phyloP scores from a whole-genome alignment of 2,329 filamentous ascomycete species.

The Metarhizium album region DNA sequence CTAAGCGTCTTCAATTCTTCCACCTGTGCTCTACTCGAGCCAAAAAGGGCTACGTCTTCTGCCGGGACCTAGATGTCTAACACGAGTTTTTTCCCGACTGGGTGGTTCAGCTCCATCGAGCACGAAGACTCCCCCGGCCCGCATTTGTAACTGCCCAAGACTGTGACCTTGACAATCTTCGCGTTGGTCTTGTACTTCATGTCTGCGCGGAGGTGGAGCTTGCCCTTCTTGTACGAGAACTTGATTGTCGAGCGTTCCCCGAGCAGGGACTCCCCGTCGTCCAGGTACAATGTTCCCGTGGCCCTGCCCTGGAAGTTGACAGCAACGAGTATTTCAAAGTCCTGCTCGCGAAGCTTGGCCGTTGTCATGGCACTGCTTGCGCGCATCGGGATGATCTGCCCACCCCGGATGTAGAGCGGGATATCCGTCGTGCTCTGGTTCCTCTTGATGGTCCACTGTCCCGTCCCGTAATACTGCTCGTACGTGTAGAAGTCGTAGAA shows the following conservation, averaged over 20 bases:
- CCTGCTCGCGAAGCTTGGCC: conserved; percentile 45
- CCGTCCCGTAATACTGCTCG: conserved; percentile 26
- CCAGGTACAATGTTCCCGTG: conserved; percentile 56
- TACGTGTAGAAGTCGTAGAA: conserved; percentile 40
- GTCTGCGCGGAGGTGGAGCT: too few species aligned
- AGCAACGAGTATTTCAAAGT: conserved; percentile 60
- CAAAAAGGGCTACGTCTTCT: too few species aligned
- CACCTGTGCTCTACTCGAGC: too few species aligned
- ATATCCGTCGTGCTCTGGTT: conserved; percentile 34
- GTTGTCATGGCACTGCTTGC: conserved; percentile 48
- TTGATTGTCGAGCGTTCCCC: conserved; percentile 10
- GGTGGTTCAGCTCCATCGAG: not conserved
- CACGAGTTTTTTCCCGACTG: too few species aligned
- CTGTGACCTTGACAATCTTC: conserved; percentile 4
- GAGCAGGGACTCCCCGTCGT: conserved; percentile 59
- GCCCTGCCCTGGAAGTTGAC: conserved; percentile 52
- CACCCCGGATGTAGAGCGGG: conserved; percentile 53
- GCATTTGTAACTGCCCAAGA: not conserved
- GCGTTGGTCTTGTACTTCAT: not conserved
- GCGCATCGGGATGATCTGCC: conserved; percentile 50
- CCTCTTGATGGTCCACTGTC: conserved; percentile 20
- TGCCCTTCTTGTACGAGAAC: conserved; percentile 45
- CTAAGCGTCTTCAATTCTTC: too few species aligned
- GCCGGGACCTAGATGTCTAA: too few species aligned
- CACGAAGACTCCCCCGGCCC: not conserved